phyloP scores from a whole-genome alignment of 2,329 filamentous ascomycete genomes.

The Penicillium sp. region DNA sequence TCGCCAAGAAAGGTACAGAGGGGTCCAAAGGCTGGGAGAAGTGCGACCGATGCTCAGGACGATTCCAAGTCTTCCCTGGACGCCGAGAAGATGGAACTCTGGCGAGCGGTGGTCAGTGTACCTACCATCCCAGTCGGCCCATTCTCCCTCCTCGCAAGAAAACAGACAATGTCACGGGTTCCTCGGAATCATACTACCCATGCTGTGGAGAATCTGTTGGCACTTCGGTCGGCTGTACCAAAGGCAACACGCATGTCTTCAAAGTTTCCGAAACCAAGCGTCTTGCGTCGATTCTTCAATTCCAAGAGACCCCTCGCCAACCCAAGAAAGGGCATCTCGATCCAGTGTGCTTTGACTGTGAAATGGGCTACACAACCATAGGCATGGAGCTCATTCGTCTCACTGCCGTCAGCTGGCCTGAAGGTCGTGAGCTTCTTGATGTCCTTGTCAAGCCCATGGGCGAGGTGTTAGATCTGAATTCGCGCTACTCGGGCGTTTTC shows the following conservation, averaged over 20 bases:
- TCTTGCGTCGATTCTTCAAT: conserved; percentile 75
- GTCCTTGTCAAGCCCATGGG: conserved; percentile 81
- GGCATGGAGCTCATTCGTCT: conserved; percentile 88
- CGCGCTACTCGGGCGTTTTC: conserved; percentile 83
- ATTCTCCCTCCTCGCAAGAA: conserved; percentile 57
- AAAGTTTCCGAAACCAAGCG: conserved; percentile 74
- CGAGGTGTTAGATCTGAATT: conserved; percentile 85
- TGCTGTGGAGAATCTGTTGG: conserved; percentile 79
- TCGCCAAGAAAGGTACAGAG: conserved; percentile 63
- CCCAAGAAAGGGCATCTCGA: conserved; percentile 26
- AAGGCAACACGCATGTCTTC: conserved; percentile 75
- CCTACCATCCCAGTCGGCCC: conserved; percentile 73
- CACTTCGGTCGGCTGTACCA: conserved; percentile 71
- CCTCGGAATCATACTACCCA: conserved; percentile 62
- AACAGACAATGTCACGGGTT: conserved; percentile 56
- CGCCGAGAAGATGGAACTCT: conserved; percentile 72
- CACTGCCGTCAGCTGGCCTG: conserved; percentile 85
- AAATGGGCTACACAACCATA: conserved; percentile 92
- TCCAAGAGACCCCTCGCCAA: conserved; percentile 66
- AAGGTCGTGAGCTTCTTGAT: conserved; percentile 72
- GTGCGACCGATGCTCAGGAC: conserved; percentile 80
- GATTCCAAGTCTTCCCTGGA: conserved; percentile 91
- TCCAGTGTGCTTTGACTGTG: conserved; percentile 84
- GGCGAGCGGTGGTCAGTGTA: conserved; percentile 74
- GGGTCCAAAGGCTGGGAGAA: conserved; percentile 75